Evolutionary conservation across 495 filamentous ascomycete species (phyloP).

Genomic region (Aspergillus nanangensis): DNA sequence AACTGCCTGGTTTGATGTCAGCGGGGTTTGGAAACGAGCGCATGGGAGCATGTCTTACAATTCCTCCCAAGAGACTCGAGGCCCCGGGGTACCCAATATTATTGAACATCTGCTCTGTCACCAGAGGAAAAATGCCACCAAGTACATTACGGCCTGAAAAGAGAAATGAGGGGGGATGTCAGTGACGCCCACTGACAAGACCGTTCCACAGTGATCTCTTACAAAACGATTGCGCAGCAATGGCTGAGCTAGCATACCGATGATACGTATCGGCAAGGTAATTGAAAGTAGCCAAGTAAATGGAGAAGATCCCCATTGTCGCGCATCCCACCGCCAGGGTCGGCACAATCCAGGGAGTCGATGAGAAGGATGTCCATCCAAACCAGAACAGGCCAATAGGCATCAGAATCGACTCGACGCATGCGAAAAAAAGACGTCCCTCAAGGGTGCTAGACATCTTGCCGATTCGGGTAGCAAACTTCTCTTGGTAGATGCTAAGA

Average conservation of each 20-base stretch:
- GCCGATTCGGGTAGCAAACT: constrained; percentile 37
- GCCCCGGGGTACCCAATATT: constrained; percentile 61
- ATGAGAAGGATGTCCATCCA: constrained; percentile 64
- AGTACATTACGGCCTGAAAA: constrained; percentile 61
- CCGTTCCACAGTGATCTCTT: constrained; percentile 2
- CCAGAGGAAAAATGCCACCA: constrained; percentile 68
- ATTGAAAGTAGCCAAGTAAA: constrained; percentile 90
- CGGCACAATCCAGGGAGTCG: constrained; percentile 75
- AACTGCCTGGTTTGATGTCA: constrained; percentile 35
- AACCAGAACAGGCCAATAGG: constrained; percentile 83
- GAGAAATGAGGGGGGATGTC: too few relatives aligned
- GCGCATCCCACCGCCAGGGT: constrained; percentile 64
- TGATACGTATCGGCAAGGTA: constrained; percentile 89
- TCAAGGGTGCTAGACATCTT: constrained; percentile 59
- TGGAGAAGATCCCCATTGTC: constrained; percentile 81
- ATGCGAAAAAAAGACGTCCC: constrained; percentile 76
- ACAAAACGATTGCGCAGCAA: constrained; percentile 83
- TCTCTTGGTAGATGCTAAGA: constrained; percentile 72
- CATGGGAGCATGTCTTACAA: constrained; percentile 25
- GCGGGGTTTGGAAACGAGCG: background rate
- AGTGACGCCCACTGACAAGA: too few relatives aligned
- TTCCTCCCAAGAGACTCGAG: constrained; percentile 63
- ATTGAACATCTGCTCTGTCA: constrained; percentile 60
- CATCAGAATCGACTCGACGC: constrained; percentile 61
- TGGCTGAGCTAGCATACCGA: constrained; percentile 74